Evolutionary conservation across 2,329 filamentous ascomycete species (phyloP).

Genomic region (Neurospora crassa): DNA sequence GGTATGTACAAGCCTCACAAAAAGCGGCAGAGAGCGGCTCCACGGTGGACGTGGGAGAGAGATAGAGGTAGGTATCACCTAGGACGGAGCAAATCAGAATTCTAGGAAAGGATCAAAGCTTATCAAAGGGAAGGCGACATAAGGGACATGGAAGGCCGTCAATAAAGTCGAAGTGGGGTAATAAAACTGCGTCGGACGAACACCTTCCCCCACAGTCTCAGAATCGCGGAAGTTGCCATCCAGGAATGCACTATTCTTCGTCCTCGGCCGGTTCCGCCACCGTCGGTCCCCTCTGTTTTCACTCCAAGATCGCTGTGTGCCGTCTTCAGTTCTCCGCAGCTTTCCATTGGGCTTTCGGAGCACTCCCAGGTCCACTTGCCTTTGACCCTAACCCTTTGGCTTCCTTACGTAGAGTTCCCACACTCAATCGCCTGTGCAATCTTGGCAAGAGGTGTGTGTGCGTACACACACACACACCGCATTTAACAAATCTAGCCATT

Average conservation of each 20-base stretch:
- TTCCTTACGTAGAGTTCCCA: background rate
- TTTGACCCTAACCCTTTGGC: background rate
- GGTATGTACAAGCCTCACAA: background rate
- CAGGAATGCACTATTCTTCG: background rate
- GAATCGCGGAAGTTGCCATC: background rate
- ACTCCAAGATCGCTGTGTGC: background rate
- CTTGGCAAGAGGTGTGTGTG: too few species aligned
- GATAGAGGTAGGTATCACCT: background rate
- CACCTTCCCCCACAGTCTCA: background rate
- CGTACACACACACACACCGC: too few species aligned
- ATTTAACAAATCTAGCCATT: too few species aligned
- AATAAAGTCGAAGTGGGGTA: background rate
- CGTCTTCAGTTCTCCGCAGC: background rate
- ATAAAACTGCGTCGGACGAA: background rate
- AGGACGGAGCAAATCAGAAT: background rate
- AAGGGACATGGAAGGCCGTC: background rate
- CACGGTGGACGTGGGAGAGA: background rate
- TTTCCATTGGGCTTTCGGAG: background rate
- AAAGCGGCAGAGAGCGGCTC: background rate
- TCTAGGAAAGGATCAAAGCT: background rate
- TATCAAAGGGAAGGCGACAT: background rate
- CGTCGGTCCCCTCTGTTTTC: too few species aligned
- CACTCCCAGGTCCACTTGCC: background rate
- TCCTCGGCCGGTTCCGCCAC: conserved; percentile 5
- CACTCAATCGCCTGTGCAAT: too few species aligned